Base-by-base conservation (phyloP, 164 flowering plant genomes). In the Akebia trifoliata region DNA sequence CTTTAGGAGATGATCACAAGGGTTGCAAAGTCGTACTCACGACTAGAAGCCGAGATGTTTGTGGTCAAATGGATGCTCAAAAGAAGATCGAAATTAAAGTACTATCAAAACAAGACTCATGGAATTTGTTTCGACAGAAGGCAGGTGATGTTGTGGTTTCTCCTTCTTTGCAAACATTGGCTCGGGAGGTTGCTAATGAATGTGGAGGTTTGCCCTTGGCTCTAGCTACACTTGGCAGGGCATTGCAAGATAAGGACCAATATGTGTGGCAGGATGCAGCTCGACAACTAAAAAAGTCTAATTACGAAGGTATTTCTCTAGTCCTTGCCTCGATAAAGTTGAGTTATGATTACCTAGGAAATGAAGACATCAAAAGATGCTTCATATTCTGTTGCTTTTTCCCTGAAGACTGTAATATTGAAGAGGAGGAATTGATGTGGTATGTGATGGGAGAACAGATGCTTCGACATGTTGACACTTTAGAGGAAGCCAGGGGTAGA, bases 201-300 rank as follows among this genome's bases (percentile, higher is more conserved):
- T 61, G 74, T 55, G 34, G 62, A 4, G 70, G 74, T n/a, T 43
- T 71, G 50, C 74, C 74, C 18, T 29, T 71, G 40, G 74, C 74
- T 0, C 47, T 70, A 11, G 34, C 26, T 2, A 49, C 64, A 18
- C n/a, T 66, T 53, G 74, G 57, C 18, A 43, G 28, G 21, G 59
- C 70, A 0, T 40, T 70, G 61, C 54, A 68, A 21, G 63, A 24
- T 8, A 70, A 62, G 39, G 42, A 18, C 17, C 54, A 3, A 42
- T 11, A 25, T 24, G 51, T 66, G 18, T 70, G 74, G 74, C 10
- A 47, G 15, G 40, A 70, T 53, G 69, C 69, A 20, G 15, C 58
- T 11, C n/a, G 15, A 6, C 50, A 58, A 37, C 12, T 66, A 29
- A 57, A 39, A 28, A 31, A 11, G 0, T 54, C 74, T 29, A 32